Base-by-base conservation (phyloP, 2,329 filamentous ascomycete genomes). In the Colletotrichum paranaense region DNA sequence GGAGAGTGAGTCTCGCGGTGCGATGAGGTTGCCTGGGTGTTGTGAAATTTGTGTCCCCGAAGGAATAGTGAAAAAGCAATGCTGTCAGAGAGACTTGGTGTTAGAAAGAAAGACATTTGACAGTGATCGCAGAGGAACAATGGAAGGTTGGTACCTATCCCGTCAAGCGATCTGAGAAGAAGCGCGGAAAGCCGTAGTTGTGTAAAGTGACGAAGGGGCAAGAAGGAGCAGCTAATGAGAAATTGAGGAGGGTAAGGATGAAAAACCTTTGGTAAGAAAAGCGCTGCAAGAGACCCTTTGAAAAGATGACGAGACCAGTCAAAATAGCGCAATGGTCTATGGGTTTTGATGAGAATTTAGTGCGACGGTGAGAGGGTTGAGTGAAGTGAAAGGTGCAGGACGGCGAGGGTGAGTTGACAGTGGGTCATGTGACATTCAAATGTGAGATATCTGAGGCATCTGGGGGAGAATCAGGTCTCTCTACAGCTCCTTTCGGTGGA, bases 41-140 rank as follows among this genome's bases (percentile, higher is more conserved):
- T 42, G 38, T 7, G 14, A 1, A 8, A 42, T 8, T 42, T 19
- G 38, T 42, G 38, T 1, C 0, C 16, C 38, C 5, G 0, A 19
- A 19, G 1, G 38, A 0, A 4, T 42, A 4, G 38, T 19, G 0
- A 7, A 8, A 8, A 19, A 3, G 1, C 16, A 19, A 8, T 1
- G 16, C 38, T 42, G 38, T 42, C 5, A 8, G 6, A 42, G 1
- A 42, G 16, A 19, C 16, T 6, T 42, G 16, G 6, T 42, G 16
- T 22, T 2, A 49, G 16, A 5, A 35, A 22, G 8, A 49, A 0
- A 22, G 0, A 0, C 1, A 11, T 42, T 42, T 8, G 38, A 19
- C 5, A 42, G 5, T 19, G 38, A 42, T 19, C 7, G 7, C 7
- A 1, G 16, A 0, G 16, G 1, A 4, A 19, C 4, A 0, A 42